These are phyloP conservation scores for Russula earlei DNA, from an alignment of 768 basidiomycete species.

Conservation along the genomic window DNA sequence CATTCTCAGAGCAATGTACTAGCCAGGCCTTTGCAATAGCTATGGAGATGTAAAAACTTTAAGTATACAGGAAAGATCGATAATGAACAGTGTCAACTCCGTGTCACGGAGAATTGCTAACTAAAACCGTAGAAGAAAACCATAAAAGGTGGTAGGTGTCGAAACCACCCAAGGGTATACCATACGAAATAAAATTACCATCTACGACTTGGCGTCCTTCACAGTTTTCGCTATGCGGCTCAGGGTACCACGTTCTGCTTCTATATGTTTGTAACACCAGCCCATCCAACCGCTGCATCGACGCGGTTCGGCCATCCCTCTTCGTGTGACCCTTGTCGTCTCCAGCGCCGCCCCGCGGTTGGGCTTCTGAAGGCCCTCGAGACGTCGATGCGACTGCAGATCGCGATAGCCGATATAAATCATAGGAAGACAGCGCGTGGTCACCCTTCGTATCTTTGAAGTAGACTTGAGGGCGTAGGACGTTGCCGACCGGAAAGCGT, in stretches of 20 bases:
- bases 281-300: slow-evolving; percentile 60
- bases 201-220: slow-evolving; percentile 18
- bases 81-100: slow-evolving; percentile 6
- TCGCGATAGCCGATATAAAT: slow-evolving; percentile 9
- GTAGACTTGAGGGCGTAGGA: slow-evolving; percentile 13
- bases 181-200: background rate
- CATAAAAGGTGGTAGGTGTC: background rate
- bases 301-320: slow-evolving; percentile 43
- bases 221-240: slow-evolving; percentile 55
- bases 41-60: background rate
- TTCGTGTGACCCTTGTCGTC: slow-evolving; percentile 9
- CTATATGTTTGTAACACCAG: slow-evolving; percentile 76
- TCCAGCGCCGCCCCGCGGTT: slow-evolving; percentile 6
- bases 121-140: too few relatives aligned
- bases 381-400: slow-evolving; percentile 5
- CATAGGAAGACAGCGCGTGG: slow-evolving; percentile 13
- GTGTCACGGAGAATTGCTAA: background rate
- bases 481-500: slow-evolving; percentile 10
- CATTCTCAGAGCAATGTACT: too few relatives aligned
- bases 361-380: slow-evolving; percentile 7
- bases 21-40: too few relatives aligned
- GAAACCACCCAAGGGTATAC: slow-evolving; percentile 15
- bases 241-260: slow-evolving; percentile 71
- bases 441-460: slow-evolving; percentile 17
- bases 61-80: slow-evolving; percentile 11